These are phyloP conservation scores for Eutypa lata DNA, from an alignment of 2,329 filamentous ascomycete species.

Conservation along the genomic window DNA sequence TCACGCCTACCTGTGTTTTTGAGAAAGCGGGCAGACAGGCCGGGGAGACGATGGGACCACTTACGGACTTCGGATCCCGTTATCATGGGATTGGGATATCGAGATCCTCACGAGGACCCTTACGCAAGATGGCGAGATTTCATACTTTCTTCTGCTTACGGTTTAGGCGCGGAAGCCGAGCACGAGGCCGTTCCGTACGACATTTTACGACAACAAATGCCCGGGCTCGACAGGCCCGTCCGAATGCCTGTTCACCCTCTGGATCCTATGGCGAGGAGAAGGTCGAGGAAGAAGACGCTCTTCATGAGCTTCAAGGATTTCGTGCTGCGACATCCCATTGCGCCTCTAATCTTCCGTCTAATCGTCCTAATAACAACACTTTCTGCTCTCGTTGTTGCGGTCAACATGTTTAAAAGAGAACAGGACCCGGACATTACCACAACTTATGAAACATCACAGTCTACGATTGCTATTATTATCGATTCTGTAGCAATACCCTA, in stretches of 20 bases:
- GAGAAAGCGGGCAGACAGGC: conserved; percentile 43
- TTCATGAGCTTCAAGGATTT: conserved; percentile 61
- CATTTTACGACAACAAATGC: conserved; percentile 32
- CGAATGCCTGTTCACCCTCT: conserved; percentile 35
- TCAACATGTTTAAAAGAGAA: conserved; percentile 66
- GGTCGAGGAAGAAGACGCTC: conserved; percentile 31
- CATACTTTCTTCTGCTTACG: conserved; percentile 51
- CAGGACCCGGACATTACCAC: conserved; percentile 30
- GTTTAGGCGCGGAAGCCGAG: conserved; percentile 43
- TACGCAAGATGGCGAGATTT: conserved; percentile 51
- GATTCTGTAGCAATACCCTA: conserved; percentile 88
- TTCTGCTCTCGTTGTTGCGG: conserved; percentile 74
- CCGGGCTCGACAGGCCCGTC: conserved; percentile 36
- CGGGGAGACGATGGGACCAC: conserved; percentile 58
- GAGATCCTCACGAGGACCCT: conserved; percentile 37
- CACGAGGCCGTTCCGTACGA: conserved; percentile 46
- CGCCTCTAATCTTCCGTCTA: conserved; percentile 79
- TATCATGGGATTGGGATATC: conserved; percentile 49
- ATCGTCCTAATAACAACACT: conserved; percentile 81
- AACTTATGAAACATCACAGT: conserved; percentile 64
- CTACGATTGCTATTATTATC: conserved; percentile 84
- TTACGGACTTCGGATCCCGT: conserved; percentile 57
- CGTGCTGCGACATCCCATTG: conserved; percentile 76
- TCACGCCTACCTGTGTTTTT: conserved; percentile 44
- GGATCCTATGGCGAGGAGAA: conserved; percentile 31